Evolutionary conservation across 2,329 filamentous ascomycete genomes (phyloP).

Genomic region (Curvularia sp.): DNA sequence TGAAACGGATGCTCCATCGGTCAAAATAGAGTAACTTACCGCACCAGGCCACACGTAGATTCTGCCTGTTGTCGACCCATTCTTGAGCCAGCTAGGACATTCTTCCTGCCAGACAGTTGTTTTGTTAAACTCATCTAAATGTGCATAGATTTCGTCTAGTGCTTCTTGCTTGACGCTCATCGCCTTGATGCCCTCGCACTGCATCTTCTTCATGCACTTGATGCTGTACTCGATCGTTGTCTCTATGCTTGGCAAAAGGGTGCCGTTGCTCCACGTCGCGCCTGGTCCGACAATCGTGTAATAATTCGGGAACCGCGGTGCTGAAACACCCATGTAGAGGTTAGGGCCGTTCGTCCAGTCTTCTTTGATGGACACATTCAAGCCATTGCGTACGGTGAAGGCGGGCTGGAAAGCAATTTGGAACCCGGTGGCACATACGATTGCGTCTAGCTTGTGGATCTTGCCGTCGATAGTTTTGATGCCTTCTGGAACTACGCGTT

Average conservation of each 20-base stretch:
- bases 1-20: background rate
- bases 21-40: conserved; percentile 28
- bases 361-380: conserved; percentile 47
- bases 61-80: conserved; percentile 42
- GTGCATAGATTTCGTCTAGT: conserved; percentile 40
- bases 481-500: conserved; percentile 48
- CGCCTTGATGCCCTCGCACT: conserved; percentile 41
- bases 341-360: conserved; percentile 52
- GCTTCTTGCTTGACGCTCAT: conserved; percentile 43
- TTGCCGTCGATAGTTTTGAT: conserved; percentile 40
- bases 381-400: conserved; percentile 53
- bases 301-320: conserved; percentile 55
- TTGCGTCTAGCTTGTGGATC: conserved; percentile 41
- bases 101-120: conserved; percentile 45
- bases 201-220: conserved; percentile 46
- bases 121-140: conserved; percentile 43
- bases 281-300: conserved; percentile 54
- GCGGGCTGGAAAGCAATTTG: conserved; percentile 51
- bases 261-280: conserved; percentile 56
- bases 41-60: conserved; percentile 46
- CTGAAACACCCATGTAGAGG: conserved; percentile 53
- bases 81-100: conserved; percentile 48
- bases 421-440: conserved; percentile 46
- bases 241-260: conserved; percentile 55
- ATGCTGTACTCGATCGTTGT: conserved; percentile 48